phyloP scores from a whole-genome alignment of 23 red algal species.

The Gracilaria domingensis region DNA sequence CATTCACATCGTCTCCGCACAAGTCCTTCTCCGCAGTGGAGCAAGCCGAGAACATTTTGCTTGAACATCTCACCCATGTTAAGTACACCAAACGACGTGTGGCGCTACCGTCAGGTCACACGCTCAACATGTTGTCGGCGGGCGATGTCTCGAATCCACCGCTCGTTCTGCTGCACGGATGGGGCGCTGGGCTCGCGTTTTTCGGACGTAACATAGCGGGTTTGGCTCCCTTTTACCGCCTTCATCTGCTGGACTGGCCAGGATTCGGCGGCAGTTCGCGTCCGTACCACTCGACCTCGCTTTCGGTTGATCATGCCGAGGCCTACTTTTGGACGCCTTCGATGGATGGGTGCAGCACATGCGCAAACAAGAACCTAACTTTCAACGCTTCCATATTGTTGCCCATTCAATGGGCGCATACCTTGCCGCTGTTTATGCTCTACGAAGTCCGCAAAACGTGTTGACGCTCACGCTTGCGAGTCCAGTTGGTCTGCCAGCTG shows the following conservation, averaged over 20 bases:
- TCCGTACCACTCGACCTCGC: constrained; percentile 27
- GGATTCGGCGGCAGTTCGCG: constrained; percentile 81
- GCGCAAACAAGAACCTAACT: constrained; percentile 16
- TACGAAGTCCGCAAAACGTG: constrained; percentile 52
- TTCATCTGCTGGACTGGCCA: constrained; percentile 85
- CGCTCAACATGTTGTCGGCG: constrained; percentile 67
- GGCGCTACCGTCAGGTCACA: constrained; percentile 41
- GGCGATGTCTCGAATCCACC: constrained; percentile 53
- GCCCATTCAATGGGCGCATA: constrained; percentile 86
- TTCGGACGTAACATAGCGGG: constrained; percentile 69
- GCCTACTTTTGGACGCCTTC: constrained; percentile 61
- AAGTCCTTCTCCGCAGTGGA: constrained; percentile 5
- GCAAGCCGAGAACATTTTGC: constrained; percentile 44
- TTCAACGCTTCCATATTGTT: constrained; percentile 59
- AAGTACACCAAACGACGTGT: constrained; percentile 53
- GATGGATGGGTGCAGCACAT: constrained; percentile 43
- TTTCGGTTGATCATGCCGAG: constrained; percentile 35
- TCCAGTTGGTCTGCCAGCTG: constrained; percentile 78
- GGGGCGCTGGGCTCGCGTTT: constrained; percentile 82
- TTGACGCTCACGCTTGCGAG: constrained; percentile 56
- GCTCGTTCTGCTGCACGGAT: constrained; percentile 81
- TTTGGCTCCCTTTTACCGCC: constrained; percentile 63
- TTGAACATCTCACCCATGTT: constrained; percentile 35
- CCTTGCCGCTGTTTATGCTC: constrained; percentile 62
- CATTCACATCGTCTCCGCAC: neutral